Conservation (phyloP, 371 early-diverging fungal species). For the Choanephora cucurbitarum region DNA sequence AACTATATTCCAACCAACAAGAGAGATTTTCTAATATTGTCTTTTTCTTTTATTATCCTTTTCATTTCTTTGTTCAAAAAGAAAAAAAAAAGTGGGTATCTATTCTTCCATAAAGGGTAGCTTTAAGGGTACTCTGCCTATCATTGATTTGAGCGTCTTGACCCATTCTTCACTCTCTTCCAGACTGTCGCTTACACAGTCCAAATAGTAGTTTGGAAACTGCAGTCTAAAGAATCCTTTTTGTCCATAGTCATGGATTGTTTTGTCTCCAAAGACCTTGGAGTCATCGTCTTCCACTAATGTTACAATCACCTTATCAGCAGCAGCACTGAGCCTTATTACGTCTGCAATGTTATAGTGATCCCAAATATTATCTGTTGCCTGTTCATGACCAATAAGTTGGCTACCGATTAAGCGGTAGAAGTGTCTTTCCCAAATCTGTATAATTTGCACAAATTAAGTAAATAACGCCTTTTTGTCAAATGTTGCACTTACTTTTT, state of each 20-base stretch:
- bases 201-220: constrained; percentile 41
- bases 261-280: constrained; percentile 27
- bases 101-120: constrained; percentile 29
- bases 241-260: constrained; percentile 30
- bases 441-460: constrained; percentile 5
- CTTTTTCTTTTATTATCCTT: no score
- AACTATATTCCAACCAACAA: no score
- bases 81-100: constrained; percentile 1
- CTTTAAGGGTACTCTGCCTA: constrained; percentile 45
- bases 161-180: constrained; percentile 51
- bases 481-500: constrained; percentile 24
- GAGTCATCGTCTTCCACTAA: constrained; percentile 29
- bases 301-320: constrained; percentile 45
- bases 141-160: constrained; percentile 45
- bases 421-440: constrained; percentile 45
- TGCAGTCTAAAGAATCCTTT: constrained; percentile 45
- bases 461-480: not conserved
- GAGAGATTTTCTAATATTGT: no score
- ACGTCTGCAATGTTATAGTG: constrained; percentile 48
- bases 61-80: no score
- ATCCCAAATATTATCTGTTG: constrained; percentile 23
- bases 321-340: constrained; percentile 38
- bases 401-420: constrained; percentile 45
- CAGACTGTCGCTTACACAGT: constrained; percentile 43
- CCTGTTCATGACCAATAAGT: constrained; percentile 32